Conservation (phyloP, 2,329 filamentous ascomycete genomes). For the Tolypocladium inflatum region DNA sequence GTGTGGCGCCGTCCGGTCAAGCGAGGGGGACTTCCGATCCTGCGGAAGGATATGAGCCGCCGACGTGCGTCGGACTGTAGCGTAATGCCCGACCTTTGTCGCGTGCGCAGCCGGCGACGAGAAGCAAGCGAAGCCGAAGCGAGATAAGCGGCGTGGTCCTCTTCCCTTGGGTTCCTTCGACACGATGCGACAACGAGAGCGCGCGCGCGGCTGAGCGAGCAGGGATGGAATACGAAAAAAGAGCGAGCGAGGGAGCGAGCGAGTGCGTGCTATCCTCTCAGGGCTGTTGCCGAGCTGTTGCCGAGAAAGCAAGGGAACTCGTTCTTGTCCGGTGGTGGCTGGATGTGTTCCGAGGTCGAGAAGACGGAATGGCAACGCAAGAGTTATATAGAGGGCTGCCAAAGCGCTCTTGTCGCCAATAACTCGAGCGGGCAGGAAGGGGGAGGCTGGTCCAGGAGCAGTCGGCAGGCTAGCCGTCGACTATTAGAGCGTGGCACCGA, state of each 20-base stretch:
- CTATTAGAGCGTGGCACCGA: background rate
- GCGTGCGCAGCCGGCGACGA: background rate
- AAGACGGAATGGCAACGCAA: background rate
- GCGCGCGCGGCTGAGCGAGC: background rate
- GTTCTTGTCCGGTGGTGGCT: background rate
- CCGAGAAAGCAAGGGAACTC: background rate
- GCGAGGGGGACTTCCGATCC: constrained; percentile 5
- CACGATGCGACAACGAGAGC: background rate
- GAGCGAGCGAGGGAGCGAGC: background rate
- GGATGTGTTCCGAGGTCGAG: background rate
- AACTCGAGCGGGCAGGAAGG: constrained; percentile 5
- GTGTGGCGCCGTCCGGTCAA: constrained; percentile 2
- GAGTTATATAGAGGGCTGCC: constrained; percentile 6
- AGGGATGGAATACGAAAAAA: background rate
- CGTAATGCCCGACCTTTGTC: background rate
- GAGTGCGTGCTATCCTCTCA: background rate
- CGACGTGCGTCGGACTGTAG: background rate
- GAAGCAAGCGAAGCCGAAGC: background rate
- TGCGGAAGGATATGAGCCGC: constrained; percentile 3
- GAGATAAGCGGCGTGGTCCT: too few species aligned
- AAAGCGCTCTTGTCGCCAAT: background rate
- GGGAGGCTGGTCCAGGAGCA: constrained; percentile 3
- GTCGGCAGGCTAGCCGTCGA: background rate
- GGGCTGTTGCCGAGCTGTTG: too few species aligned
- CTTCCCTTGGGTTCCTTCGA: background rate